Evolutionary conservation across 164 flowering plant species (phyloP), one percentile per base, ranked within the genome.

Genomic region (Cinnamomum micranthum): DNA sequence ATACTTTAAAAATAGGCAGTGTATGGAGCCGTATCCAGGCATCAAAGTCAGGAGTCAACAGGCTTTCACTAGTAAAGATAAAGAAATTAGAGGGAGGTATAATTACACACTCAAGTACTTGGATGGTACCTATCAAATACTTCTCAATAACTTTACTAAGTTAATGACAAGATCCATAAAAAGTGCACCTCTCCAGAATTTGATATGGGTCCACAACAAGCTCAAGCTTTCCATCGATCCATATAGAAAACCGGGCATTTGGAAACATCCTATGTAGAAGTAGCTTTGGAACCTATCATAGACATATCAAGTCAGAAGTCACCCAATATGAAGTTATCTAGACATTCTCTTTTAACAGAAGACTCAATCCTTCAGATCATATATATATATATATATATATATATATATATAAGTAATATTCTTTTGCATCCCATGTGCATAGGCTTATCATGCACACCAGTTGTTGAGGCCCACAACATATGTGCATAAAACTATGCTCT

Each of bases 191-290:
- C 82, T 95, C 99, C 75, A 95, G 89, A 82, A 95, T 74, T 86
- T 91, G 96, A 81, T 88, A 93, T 23, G 99, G 98, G 81, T 95
- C 99, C 73, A 84, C 90, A 24, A 93, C 90, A 79, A 95, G 98
- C 83, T 91, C 81, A 78, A 93, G 98, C 84, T 95, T 95, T 70
- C 92, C 99, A 85, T 95, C 99, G 79, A 95, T 88, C 99, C 99
- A 95, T 78, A 95, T 68, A 33, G 99, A 95, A 79, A 80, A 93
- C 14, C 89, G 81, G 12, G 85, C 88, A 79, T 90, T 89, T 15
- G 95, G 95, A 73, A 95, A 93, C 68, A 95, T 77, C 82, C 99
- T 88, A 75, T 93, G 99, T 58, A 92, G 70, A 62, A 95, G 81
- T 78, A 95, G 95, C 90, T 95, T 95, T 27, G 98, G 99, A 50